Conservation (phyloP, 208 protist genomes). For the Crithidia bombi region DNA sequence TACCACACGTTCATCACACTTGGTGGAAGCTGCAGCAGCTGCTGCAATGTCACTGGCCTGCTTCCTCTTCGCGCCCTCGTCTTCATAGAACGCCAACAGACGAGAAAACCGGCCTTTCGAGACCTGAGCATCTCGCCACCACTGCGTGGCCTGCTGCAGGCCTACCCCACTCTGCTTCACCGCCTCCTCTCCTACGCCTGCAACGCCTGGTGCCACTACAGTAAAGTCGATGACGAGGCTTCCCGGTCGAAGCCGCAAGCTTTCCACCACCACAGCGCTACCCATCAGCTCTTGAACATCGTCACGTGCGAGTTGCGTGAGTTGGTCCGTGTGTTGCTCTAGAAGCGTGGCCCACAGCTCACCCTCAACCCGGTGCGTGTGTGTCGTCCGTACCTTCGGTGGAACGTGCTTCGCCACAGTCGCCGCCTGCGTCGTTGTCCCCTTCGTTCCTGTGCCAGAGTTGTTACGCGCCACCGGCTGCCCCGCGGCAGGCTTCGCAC, state of each 20-base stretch:
- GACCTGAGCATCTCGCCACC: conserved; percentile 6
- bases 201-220: background rate
- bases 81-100: conserved; percentile 27
- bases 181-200: background rate
- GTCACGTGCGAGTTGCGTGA: conserved; percentile 19
- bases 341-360: conserved; percentile 34
- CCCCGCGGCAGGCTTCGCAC: background rate
- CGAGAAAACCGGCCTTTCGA: conserved; percentile 27
- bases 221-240: conserved; percentile 30
- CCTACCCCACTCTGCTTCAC: background rate
- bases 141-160: background rate
- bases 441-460: background rate
- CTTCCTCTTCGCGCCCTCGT: background rate
- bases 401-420: background rate
- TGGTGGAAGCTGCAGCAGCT: background rate
- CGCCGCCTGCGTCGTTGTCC: background rate
- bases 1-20: conserved; percentile 10
- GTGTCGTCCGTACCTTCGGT: conserved; percentile 6
- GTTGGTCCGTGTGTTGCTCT: background rate
- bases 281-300: conserved; percentile 32
- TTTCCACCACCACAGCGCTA: background rate
- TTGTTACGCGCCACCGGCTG: too few species aligned
- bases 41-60: background rate
- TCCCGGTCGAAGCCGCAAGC: conserved; percentile 26
- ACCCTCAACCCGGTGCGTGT: conserved; percentile 26